Evolutionary conservation across 2,329 filamentous ascomycete genomes (phyloP), one percentile per base, ranked within the genome.

Genomic region (Colletotrichum aenigma): DNA sequence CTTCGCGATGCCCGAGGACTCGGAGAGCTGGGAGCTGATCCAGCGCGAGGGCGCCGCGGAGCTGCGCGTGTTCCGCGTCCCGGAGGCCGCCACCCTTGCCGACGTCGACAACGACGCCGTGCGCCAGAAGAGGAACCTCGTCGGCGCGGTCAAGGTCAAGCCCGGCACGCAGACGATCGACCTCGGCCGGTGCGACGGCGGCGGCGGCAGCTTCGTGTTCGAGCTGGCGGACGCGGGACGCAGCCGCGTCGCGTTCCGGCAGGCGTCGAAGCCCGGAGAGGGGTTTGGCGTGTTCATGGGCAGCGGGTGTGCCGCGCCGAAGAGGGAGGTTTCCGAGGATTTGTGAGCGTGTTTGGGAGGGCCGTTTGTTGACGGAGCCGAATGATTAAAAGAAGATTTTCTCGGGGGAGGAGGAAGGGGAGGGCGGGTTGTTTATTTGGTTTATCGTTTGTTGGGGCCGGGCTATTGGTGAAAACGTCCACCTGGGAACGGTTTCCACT

Each of bases 1-100:
- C 24, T 75, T 76, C 61, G 38, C 65, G 43, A 74, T 76, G 74
- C 74, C 74, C 52, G 74, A 76, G 61, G 74, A 76, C 55, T 30
- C 74, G 36, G 74, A 76, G 71, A 76, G 74, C 74, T 76, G 74
- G 74, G 71, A 75, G 32, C 74, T 76, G 71, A 70, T 76, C 66
- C 74, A 76, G 66, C 71, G 60, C 71, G 74, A 76, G 74, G 74
- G 74, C 48, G n/a, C n/a, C 60, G 30, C 71, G 34, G 28, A 66
- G 12, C 38, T 76, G 65, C 34, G 61, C 26, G 74, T 76, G 16
- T 76, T 70, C 62, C 48, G 61, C 30, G 36, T 75, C 52, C 66
- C 70, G 26, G 30, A n/a, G 21, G 13, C 66, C 10, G 3, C 28
- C 61, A 32, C 38, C 43, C 43, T 52, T 4, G 43, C 43, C n/a